Evolutionary conservation across 1,139 yeast species (phyloP), one percentile per base, ranked within the genome.

Genomic region (Debaryomyces sp.): DNA sequence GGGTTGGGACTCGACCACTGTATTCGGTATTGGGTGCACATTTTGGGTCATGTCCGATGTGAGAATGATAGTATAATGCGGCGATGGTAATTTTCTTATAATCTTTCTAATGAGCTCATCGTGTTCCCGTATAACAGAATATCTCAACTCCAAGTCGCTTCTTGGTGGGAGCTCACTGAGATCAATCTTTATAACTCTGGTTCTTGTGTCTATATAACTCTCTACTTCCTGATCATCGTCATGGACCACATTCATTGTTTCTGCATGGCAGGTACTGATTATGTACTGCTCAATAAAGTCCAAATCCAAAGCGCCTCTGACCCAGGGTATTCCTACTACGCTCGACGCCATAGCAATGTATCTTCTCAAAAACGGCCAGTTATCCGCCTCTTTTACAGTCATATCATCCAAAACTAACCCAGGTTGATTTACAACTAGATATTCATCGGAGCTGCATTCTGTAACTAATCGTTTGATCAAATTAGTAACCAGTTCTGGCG

Each of bases 371-470:
- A 79, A 75, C 1, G 73, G 75, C 79, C 89, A 87, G 23, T 72
- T 64, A 4, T 74, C 71, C 43, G 66, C 66, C 24, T 64, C 59
- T 1, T 35, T 27, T 40, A 72, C 70, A 22, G 71, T 70, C 50
- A 89, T 71, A 64, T 89, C 96, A n/a, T 68, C 67, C 44, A 77
- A 68, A 2, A 66, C 65, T 47, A 89, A 64, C 0, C 95, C 95
- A 0, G 96, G 96, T 41, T 82, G 82, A 59, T 87, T 81, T 1
- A 89, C 73, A 13, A 89, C 65, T 2, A 90, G 59, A 56, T 86
- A 87, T 0, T 85, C 87, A 61, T 89, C 88, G 0, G 92, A 81
- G 1, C 84, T 70, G 60, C 96, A 90, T 38, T 77, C 74, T 2
- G 83, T 81, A 10, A 85, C 66, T 35, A 82, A 63, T 48, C 78